Percentiles rank a stretch among this genome's conserved stretches.
Evolutionary conservation across 192 early-diverging fungal genomes (phyloP).

Genomic region (Entomortierella parvispora): DNA sequence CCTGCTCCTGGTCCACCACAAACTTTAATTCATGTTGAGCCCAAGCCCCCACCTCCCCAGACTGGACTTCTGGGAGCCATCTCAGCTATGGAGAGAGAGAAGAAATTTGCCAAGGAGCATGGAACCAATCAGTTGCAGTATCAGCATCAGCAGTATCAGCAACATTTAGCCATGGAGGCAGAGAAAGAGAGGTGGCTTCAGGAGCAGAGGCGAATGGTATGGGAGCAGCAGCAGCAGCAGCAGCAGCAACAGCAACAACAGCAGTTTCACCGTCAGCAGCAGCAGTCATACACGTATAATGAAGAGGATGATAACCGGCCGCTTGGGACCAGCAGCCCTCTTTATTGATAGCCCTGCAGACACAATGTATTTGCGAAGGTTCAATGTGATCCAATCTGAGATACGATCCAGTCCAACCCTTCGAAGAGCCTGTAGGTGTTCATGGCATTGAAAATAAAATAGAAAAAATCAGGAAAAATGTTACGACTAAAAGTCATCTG

Average conservation of each 20-base stretch:
- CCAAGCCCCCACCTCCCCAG: slow-evolving; percentile 46
- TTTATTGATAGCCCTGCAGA: too few species aligned
- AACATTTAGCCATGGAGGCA: slow-evolving; percentile 18
- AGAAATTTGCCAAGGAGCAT: slow-evolving; percentile 42
- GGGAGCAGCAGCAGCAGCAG: slow-evolving; percentile 19
- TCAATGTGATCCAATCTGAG: slow-evolving; percentile 54
- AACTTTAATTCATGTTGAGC: slow-evolving; percentile 41
- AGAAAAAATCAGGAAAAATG: too few species aligned
- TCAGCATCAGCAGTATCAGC: slow-evolving; percentile 44
- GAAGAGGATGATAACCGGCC: slow-evolving; percentile 21
- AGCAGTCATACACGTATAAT: not conserved
- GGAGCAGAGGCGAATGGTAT: slow-evolving; percentile 35
- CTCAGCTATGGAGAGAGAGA: slow-evolving; percentile 45
- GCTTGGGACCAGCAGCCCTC: not conserved
- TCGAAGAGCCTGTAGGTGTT: slow-evolving; percentile 63
- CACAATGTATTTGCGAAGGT: too few species aligned
- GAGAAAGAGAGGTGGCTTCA: slow-evolving; percentile 50
- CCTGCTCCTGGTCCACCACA: not conserved
- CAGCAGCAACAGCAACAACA: slow-evolving; percentile 8
- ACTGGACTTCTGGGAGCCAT: slow-evolving; percentile 44
- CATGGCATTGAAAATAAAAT: too few species aligned
- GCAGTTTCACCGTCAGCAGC: too few species aligned
- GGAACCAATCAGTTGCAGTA: slow-evolving; percentile 40
- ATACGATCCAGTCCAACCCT: slow-evolving; percentile 71
- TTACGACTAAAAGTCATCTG: too few species aligned